Evolutionary conservation across 192 early-diverging fungal genomes (phyloP), one percentile per base, ranked within the genome.

Genomic region (Backusella morwellensis): DNA sequence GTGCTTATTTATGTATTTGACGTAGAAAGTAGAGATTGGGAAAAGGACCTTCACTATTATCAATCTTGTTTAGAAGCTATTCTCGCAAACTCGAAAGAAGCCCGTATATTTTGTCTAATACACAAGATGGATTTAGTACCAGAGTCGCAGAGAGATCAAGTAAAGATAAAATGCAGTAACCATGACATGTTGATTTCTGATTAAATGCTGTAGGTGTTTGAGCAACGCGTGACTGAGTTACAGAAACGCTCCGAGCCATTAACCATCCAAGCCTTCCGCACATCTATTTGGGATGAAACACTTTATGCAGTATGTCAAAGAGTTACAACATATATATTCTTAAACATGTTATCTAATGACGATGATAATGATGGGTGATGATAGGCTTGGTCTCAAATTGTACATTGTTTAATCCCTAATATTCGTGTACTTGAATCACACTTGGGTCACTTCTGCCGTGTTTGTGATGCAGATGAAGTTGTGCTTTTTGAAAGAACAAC

Each of bases 1-100:
- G 96, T 99, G n/a, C 88, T 99, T 19, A 99, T 99, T 77, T 99
- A 98, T 77, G 97, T 99, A 71, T 98, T 99, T 86, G 97, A 99
- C 84, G 90, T 98, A 44, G 97, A 98, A 84, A 93, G 91, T 38
- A 87, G 94, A 35, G 96, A 98, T 75, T 87, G 91, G 66, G 95
- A 97, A 78, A 92, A 93, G 81, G 98, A 99, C 81, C 88, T 98
- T 86, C 83, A 89, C 56, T 94, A 97, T 80, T 98, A 96, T 76
- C 93, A 97, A 82, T 91, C 90, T 23, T 95, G 93, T 68, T 81
- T 99, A 44, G 90, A 96, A 23, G 93, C 93, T 36, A 92, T 99
- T 74, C 70, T 88, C 76, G 81, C 86, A 32, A 92, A 92, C 73
- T 96, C 95, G 23, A 91, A 89, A 69, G 95, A 98, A 68, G 97